phyloP scores from a whole-genome alignment of 352 stramenopile species.

The Phytophthora sojae region DNA sequence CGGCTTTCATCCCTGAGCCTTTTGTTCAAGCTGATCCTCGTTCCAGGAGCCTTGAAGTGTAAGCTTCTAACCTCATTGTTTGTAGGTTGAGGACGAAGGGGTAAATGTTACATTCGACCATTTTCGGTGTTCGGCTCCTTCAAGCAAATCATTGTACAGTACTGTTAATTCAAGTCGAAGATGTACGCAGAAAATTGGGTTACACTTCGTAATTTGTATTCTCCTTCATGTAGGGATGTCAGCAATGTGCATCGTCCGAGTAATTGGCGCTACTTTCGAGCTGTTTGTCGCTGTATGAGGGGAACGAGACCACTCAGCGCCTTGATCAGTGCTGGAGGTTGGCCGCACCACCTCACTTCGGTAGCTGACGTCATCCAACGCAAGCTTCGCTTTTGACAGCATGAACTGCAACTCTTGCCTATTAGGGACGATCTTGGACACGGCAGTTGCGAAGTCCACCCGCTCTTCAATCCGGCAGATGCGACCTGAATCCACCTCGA shows the following conservation, averaged over 20 bases:
- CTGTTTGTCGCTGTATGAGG: neutral
- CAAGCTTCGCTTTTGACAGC: constrained; percentile 7
- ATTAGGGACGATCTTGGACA: constrained; percentile 5
- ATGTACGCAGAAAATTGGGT: neutral
- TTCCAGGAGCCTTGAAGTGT: no score
- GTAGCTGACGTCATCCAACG: constrained; percentile 3
- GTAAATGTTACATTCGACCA: neutral
- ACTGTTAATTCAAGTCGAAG: neutral
- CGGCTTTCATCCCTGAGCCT: no score
- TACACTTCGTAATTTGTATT: neutral
- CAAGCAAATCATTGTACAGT: neutral
- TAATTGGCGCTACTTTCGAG: neutral
- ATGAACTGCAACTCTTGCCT: neutral
- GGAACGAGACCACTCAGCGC: neutral
- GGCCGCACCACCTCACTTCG: neutral
- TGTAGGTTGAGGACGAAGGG: neutral
- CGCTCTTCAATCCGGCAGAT: constrained; percentile 19
- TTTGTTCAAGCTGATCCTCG: no score
- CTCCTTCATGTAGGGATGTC: neutral
- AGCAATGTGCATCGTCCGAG: constrained; percentile 3
- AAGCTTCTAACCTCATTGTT: no score
- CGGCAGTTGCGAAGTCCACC: constrained; percentile 6
- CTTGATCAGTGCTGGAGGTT: neutral
- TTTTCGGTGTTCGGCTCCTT: neutral
- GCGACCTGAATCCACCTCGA: neutral